Evolutionary conservation across 805 yeast species (phyloP).

Genomic region (Cyberlindnera sargentensis): DNA sequence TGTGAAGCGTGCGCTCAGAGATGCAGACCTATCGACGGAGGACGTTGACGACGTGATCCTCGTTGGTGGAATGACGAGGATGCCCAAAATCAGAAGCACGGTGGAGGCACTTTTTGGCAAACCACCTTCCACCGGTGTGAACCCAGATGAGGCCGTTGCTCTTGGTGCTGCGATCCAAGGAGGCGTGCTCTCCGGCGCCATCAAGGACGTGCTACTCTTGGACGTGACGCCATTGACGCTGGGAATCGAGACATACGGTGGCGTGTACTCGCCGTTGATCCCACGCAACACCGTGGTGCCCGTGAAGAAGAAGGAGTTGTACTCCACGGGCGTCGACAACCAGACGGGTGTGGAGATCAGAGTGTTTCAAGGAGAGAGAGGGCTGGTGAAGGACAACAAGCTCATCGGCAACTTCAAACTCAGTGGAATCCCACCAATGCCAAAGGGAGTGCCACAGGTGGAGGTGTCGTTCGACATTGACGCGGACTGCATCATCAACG

Average conservation of each 20-base stretch:
- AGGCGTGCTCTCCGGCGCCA: slow-evolving; percentile 77
- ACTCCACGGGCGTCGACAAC: slow-evolving; percentile 78
- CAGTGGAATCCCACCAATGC: slow-evolving; percentile 65
- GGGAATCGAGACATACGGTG: slow-evolving; percentile 83
- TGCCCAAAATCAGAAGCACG: slow-evolving; percentile 68
- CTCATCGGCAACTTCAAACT: slow-evolving; percentile 68
- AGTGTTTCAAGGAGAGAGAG: slow-evolving; percentile 77
- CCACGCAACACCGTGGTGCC: slow-evolving; percentile 77
- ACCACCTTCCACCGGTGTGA: slow-evolving; percentile 64
- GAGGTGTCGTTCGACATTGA: slow-evolving; percentile 73
- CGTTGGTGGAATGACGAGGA: slow-evolving; percentile 88
- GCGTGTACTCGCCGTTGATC: slow-evolving; percentile 71
- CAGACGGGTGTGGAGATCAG: slow-evolving; percentile 79
- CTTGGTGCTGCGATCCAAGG: slow-evolving; percentile 89
- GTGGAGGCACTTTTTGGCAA: slow-evolving; percentile 55
- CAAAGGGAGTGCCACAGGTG: slow-evolving; percentile 76
- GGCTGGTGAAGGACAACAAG: slow-evolving; percentile 71
- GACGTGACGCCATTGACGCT: slow-evolving; percentile 81
- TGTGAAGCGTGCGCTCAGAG: slow-evolving; percentile 66
- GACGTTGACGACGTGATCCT: slow-evolving; percentile 70
- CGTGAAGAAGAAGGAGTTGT: slow-evolving; percentile 62
- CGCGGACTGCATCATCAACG: slow-evolving; percentile 79
- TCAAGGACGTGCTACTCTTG: slow-evolving; percentile 65
- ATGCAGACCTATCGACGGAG: slow-evolving; percentile 57
- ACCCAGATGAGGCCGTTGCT: slow-evolving; percentile 93